Conservation (phyloP, 2,329 filamentous ascomycete species). For the Septoria petroselini region DNA sequence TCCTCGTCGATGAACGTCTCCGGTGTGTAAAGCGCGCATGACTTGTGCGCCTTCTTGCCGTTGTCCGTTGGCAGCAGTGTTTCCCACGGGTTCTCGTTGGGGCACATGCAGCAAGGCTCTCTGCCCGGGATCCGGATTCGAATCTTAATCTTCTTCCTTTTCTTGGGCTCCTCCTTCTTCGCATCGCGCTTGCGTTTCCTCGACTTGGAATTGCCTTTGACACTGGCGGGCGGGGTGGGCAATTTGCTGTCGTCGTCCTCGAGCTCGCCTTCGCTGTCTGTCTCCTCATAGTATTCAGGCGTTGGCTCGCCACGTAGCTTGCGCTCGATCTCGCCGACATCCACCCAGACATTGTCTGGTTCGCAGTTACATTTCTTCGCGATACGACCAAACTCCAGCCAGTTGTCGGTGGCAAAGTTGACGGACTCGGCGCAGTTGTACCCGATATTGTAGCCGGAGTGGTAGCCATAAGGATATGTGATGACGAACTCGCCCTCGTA, state of each 20-base stretch:
- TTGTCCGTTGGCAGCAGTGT: constrained; percentile 84
- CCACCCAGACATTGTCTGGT: constrained; percentile 96
- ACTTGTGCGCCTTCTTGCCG: constrained; percentile 78
- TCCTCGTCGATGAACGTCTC: constrained; percentile 82
- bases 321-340: constrained; percentile 92
- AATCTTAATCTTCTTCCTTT: constrained; percentile 74
- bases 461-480: constrained; percentile 96
- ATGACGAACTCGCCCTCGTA: constrained; percentile 98
- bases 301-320: constrained; percentile 82
- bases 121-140: constrained; percentile 67
- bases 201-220: constrained; percentile 59
- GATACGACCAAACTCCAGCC: constrained; percentile 91
- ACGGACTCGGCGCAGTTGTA: constrained; percentile 99
- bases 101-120: constrained; percentile 85
- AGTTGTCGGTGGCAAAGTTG: constrained; percentile 93
- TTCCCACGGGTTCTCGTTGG: constrained; percentile 79
- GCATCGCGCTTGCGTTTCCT: constrained; percentile 66
- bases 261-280: constrained; percentile 63
- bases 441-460: constrained; percentile 94
- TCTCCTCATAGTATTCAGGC: constrained; percentile 77
- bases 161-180: constrained; percentile 53
- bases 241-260: constrained; percentile 60
- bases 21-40: constrained; percentile 86
- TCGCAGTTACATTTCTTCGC: constrained; percentile 97
- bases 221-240: constrained; percentile 73